Evolutionary conservation across 306 rosid species (phyloP).

Genomic region (Hippophae tibetana): DNA sequence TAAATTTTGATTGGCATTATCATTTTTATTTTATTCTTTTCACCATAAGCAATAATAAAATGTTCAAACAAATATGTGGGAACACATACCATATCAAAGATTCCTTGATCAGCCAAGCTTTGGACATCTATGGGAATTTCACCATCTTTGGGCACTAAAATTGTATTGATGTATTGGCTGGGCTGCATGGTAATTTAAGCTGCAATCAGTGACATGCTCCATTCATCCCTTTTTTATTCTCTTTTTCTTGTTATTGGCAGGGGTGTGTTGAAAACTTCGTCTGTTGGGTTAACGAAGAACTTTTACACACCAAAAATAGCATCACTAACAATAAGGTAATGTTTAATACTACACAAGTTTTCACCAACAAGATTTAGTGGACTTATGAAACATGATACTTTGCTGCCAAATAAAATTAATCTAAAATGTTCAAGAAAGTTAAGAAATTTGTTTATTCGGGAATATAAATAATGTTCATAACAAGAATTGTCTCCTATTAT

Average conservation of each 20-base stretch:
- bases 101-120: slow-evolving; percentile 59
- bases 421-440: background rate
- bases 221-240: too few relatives aligned
- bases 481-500: background rate
- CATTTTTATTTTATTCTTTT: background rate
- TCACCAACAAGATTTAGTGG: too few relatives aligned
- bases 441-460: background rate
- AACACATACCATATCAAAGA: slow-evolving; percentile 68
- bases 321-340: background rate
- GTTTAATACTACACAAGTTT: background rate
- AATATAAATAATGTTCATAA: background rate
- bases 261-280: background rate
- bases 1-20: background rate
- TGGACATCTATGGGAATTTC: slow-evolving; percentile 55
- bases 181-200: slow-evolving; percentile 45
- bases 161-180: slow-evolving; percentile 53
- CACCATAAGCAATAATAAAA: background rate
- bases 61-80: slow-evolving; percentile 9
- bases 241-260: too few relatives aligned
- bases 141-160: slow-evolving; percentile 65
- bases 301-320: background rate
- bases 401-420: background rate
- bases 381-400: background rate
- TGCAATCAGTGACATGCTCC: slow-evolving; percentile 6
- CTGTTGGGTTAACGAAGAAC: slow-evolving; percentile 7